These are phyloP conservation scores for Diplocarpon rosae DNA, from an alignment of 2,329 filamentous ascomycete species.

Conservation along the genomic window DNA sequence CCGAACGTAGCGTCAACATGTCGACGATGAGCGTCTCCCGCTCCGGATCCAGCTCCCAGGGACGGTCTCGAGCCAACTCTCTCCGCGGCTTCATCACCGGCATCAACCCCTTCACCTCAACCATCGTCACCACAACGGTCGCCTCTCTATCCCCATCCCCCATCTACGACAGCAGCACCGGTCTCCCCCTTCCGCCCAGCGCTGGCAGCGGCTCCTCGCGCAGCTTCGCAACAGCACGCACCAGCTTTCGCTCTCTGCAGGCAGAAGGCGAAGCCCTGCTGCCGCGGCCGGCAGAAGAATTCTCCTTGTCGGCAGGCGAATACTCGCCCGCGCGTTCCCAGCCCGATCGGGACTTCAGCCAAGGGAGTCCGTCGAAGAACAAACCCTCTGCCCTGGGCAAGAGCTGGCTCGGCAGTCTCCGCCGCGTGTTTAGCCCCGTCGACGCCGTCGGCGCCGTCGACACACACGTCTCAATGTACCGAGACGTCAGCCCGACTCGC, in stretches of 20 bases:
- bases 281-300: slow-evolving; percentile 16
- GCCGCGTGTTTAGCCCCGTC: slow-evolving; percentile 25
- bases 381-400: slow-evolving; percentile 30
- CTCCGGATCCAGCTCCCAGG: slow-evolving; percentile 22
- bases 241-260: slow-evolving; percentile 22
- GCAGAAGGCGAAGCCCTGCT: slow-evolving; percentile 24
- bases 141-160: slow-evolving; percentile 13
- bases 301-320: slow-evolving; percentile 1
- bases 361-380: slow-evolving; percentile 45
- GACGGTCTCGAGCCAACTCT: slow-evolving; percentile 21
- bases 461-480: neutral
- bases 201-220: slow-evolving; percentile 17
- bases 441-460: slow-evolving; percentile 3
- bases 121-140: slow-evolving; percentile 10
- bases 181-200: slow-evolving; percentile 14
- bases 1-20: slow-evolving; percentile 22
- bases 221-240: slow-evolving; percentile 24
- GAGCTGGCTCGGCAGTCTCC: slow-evolving; percentile 56
- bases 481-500: slow-evolving; percentile 20
- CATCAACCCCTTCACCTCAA: slow-evolving; percentile 21
- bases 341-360: slow-evolving; percentile 11
- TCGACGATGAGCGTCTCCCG: slow-evolving; percentile 19
- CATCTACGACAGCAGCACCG: slow-evolving; percentile 12
- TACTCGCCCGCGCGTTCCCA: slow-evolving; percentile 14
- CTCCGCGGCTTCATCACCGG: slow-evolving; percentile 23